Conservation (phyloP, 768 basidiomycete genomes). For the Brasilioporus rufonigricans region DNA sequence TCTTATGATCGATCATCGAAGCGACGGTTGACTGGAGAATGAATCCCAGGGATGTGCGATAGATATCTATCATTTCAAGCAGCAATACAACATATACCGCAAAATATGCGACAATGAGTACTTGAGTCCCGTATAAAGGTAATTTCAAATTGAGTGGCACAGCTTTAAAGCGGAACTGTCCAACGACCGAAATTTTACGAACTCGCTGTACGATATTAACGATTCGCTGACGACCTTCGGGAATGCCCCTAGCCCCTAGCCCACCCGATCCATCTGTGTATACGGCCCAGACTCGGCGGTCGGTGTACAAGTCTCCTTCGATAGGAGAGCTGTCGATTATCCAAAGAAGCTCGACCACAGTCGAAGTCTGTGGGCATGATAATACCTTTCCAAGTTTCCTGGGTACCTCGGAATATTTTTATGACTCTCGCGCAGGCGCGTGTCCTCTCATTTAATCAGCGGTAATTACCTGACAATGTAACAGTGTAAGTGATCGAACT, state of each 20-base stretch:
- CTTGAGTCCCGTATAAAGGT: background rate
- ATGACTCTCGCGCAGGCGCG: constrained; percentile 70
- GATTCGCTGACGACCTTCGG: background rate
- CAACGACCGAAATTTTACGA: too few relatives aligned
- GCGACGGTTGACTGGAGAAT: constrained; percentile 5
- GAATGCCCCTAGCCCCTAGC: constrained; percentile 12
- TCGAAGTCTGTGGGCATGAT: constrained; percentile 68
- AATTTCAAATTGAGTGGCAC: constrained; percentile 11
- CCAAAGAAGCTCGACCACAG: constrained; percentile 53
- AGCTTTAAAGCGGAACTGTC: too few relatives aligned
- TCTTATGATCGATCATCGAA: constrained; percentile 23
- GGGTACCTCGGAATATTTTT: constrained; percentile 57
- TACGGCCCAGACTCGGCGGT: background rate
- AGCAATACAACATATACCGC: constrained; percentile 6
- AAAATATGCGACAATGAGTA: too few relatives aligned
- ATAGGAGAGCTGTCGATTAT: constrained; percentile 29
- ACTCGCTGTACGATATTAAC: background rate
- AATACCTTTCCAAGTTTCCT: constrained; percentile 40
- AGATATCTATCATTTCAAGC: constrained; percentile 1
- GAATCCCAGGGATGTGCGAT: constrained; percentile 6
- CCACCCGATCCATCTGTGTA: background rate
- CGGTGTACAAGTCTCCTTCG: constrained; percentile 10
- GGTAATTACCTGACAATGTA: constrained; percentile 7
- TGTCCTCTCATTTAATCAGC: constrained; percentile 11
- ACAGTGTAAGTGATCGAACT: constrained; percentile 27